Percentiles rank a stretch among this genome's conserved stretches.
Conservation (phyloP, 371 early-diverging fungal genomes). For the Saksenaea vasiformis region DNA sequence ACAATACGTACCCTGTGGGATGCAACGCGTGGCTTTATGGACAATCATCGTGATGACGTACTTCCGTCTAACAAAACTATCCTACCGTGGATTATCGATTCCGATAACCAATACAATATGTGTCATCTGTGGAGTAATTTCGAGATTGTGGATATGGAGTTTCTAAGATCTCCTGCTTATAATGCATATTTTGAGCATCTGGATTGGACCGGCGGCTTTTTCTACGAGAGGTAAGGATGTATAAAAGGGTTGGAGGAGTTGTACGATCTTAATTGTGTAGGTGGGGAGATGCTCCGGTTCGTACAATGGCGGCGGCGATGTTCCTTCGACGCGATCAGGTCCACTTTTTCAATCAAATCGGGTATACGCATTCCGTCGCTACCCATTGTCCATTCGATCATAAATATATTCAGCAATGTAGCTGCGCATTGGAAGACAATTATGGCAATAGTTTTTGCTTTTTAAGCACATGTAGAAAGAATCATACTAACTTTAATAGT, state of each 20-base stretch:
- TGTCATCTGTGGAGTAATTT: conserved; percentile 81
- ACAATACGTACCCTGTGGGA: conserved; percentile 85
- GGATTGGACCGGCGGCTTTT: conserved; percentile 89
- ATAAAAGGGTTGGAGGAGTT: neutral
- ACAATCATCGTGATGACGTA: conserved; percentile 32
- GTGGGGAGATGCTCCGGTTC: conserved; percentile 54
- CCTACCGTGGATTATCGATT: conserved; percentile 29
- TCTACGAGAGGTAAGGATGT: conserved; percentile 77
- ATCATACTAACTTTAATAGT: neutral
- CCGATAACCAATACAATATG: conserved; percentile 46
- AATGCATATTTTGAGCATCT: conserved; percentile 77
- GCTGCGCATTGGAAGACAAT: conserved; percentile 30
- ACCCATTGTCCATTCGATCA: conserved; percentile 39
- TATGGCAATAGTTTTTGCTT: conserved; percentile 22
- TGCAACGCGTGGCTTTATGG: conserved; percentile 58
- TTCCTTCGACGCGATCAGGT: conserved; percentile 75
- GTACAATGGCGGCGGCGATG: conserved; percentile 88
- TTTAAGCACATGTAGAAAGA: neutral
- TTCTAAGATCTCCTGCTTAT: conserved; percentile 76
- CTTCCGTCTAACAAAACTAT: conserved; percentile 23
- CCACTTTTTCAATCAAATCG: conserved; percentile 90
- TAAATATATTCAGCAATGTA: conserved; percentile 24
- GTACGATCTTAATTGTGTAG: conserved; percentile 81
- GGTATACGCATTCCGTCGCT: conserved; percentile 70
- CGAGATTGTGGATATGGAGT: conserved; percentile 73